Base-by-base conservation (phyloP, 108 stramenopile genomes). In the Conticribra weissflogii region DNA sequence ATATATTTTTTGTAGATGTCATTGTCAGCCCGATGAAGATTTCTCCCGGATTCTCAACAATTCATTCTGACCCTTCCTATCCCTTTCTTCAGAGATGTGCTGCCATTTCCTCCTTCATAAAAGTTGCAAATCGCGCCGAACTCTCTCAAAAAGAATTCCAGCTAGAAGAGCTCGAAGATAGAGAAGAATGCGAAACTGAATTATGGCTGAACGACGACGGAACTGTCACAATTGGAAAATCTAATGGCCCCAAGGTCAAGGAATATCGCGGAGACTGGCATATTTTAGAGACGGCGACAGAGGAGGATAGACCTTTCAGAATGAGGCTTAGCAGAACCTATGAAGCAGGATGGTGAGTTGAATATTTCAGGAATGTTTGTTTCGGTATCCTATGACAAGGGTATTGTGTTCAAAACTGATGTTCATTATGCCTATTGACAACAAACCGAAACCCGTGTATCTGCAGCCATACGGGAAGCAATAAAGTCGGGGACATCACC, bases 401-500 rank as follows among this genome's bases (percentile, higher is more conserved):
- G 22, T 33, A 32, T 34, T 3, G 17, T 59, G 34, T 56, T 28
- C 12, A 27, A 56, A 52, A 32, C 33, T 48, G 3, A n/a, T 36
- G 1, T 53, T 24, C 54, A 44, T 3, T n/a, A n/a, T n/a, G n/a
- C n/a, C n/a, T n/a, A n/a, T n/a, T n/a, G n/a, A n/a, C n/a, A n/a
- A n/a, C n/a, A n/a, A n/a, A n/a, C n/a, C n/a, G n/a, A n/a, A n/a
- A n/a, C n/a, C n/a, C n/a, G n/a, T n/a, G n/a, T n/a, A n/a, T n/a
- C n/a, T n/a, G n/a, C 15, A 53, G 59, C 18, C 59, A 31, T 25
- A 52, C 51, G n/a, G 62, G 75, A 3, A 41, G 66, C 8, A 71
- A 64, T 28, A 55, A 57, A 41, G 73, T 88, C 55, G 87, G 87
- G n/a, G 87, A 88, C 17, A 83, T 91, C 59, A 46, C 53, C 17